Evolutionary conservation across 352 stramenopile species (phyloP).

Genomic region (Globisporangium takayamanum): DNA sequence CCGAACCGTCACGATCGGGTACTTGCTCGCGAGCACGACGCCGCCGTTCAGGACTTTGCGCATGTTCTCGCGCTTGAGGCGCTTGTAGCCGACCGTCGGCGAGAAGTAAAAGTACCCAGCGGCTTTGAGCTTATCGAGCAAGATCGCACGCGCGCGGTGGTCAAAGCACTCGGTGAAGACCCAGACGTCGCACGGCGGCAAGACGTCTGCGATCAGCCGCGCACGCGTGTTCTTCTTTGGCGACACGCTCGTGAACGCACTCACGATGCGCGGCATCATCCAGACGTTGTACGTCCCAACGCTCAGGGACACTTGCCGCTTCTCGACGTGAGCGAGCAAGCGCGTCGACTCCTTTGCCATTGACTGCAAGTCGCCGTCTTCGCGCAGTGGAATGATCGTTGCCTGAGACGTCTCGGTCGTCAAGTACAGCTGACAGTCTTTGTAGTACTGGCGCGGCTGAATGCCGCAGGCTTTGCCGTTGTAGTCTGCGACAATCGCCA

Average conservation of each 20-base stretch:
- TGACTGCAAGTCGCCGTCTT: slow-evolving; percentile 54
- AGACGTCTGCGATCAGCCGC: slow-evolving; percentile 55
- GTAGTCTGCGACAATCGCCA: slow-evolving; percentile 50
- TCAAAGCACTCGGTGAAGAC: slow-evolving; percentile 80
- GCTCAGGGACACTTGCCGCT: slow-evolving; percentile 41
- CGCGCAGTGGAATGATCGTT: slow-evolving; percentile 64
- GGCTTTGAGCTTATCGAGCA: slow-evolving; percentile 58
- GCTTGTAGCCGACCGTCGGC: slow-evolving; percentile 66
- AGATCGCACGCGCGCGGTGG: slow-evolving; percentile 51
- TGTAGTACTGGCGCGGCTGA: slow-evolving; percentile 68
- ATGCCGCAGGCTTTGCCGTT: slow-evolving; percentile 54
- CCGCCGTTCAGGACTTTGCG: slow-evolving; percentile 70
- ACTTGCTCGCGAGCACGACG: slow-evolving; percentile 63
- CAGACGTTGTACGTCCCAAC: slow-evolving; percentile 80
- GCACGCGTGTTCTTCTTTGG: slow-evolving; percentile 75
- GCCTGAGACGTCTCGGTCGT: slow-evolving; percentile 46
- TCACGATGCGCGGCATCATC: slow-evolving; percentile 80
- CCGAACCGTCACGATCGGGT: slow-evolving; percentile 62
- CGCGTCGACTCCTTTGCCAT: slow-evolving; percentile 70
- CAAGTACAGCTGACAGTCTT: slow-evolving; percentile 68
- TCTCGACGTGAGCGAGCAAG: slow-evolving; percentile 50
- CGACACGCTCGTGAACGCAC: slow-evolving; percentile 57
- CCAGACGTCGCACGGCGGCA: slow-evolving; percentile 66
- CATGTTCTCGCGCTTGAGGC: slow-evolving; percentile 50
- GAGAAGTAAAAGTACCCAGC: slow-evolving; percentile 69